Evolutionary conservation across 2,329 filamentous ascomycete genomes (phyloP), one percentile per base, ranked within the genome.

Genomic region (Exophiala bonariae): DNA sequence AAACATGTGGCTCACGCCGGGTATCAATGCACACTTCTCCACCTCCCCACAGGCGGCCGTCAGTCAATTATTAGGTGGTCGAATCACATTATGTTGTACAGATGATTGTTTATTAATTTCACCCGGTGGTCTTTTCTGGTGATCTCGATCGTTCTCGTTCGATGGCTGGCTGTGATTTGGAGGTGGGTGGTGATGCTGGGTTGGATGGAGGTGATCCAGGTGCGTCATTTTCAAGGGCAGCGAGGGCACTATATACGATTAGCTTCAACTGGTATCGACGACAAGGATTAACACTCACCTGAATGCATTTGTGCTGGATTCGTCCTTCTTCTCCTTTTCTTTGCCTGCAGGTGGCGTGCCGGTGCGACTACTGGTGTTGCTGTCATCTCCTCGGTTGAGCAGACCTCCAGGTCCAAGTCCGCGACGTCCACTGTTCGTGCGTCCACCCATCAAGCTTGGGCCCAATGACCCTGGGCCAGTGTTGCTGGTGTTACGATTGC

Each of bases 381-480:
- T 96, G 60, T 95, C 90, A 62, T 95, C 90, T 52, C 83, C 80
- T 60, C 87, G 83, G 59, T 81, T 81, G 56, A 91, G 75, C 57
- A 85, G 79, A 60, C 85, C 81, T 28, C 85, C 85, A 57, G 87
- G 87, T 51, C 87, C 87, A 59, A 93, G 79, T 57, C 75, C 76
- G 65, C 85, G 83, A 58, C 89, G 84, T 56, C 90, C 88, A 65
- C 91, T 96, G 75, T 89, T 92, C 75, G 88, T 95, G 56, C 93
- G 85, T n/a, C 86, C 88, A 56, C 81, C 83, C 61, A 96, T 87
- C 79, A 95, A 87, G 53, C 89, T 91, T 42, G 86, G 86, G 10
- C 89, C 91, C 56, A 97, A 81, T 11, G 77, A 76, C 30, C 66
- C 66, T 48, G 73, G 60, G 47, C 66, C 70, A 71, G 60, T 80